A percentile compares a stretch with the other conserved stretches of the same genome.
phyloP scores from a whole-genome alignment of 305 asterid species.

The Fraxinus velutina region DNA sequence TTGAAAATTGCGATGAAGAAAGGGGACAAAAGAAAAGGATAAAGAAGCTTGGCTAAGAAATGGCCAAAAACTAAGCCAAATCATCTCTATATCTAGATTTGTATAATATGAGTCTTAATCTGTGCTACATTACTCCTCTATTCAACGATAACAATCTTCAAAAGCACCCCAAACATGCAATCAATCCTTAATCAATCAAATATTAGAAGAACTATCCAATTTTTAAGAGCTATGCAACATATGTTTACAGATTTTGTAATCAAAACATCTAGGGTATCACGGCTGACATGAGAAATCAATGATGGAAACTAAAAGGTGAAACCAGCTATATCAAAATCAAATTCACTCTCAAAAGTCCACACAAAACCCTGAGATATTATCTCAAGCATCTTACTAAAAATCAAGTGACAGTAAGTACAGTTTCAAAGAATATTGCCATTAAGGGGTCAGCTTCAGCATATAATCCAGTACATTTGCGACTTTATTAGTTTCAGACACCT shows the following conservation, averaged over 20 bases:
- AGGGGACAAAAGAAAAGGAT: constrained; percentile 17
- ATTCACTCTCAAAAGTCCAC: neutral
- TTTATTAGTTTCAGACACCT: neutral
- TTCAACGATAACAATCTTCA: constrained; percentile 12
- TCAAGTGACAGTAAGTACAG: neutral
- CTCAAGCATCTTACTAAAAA: neutral
- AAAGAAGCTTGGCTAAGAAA: constrained; percentile 15
- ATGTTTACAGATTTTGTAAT: neutral
- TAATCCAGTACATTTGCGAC: neutral
- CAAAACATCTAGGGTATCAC: neutral
- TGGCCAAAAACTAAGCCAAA: constrained; percentile 4
- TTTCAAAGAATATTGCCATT: neutral
- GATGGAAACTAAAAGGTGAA: neutral
- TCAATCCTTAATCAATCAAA: constrained; percentile 3
- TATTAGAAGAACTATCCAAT: neutral
- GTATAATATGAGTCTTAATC: constrained; percentile 5
- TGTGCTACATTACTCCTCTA: constrained; percentile 8
- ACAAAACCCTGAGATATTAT: neutral
- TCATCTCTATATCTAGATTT: constrained; percentile 14
- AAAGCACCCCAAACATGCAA: constrained; percentile 10
- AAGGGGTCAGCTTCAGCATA: neutral
- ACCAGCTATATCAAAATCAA: neutral
- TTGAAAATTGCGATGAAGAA: constrained; percentile 16
- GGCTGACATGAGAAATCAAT: neutral
- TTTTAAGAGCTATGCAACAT: neutral